Evolutionary conservation across 306 rosid genomes (phyloP).

Genomic region (Vigna trinervia): DNA sequence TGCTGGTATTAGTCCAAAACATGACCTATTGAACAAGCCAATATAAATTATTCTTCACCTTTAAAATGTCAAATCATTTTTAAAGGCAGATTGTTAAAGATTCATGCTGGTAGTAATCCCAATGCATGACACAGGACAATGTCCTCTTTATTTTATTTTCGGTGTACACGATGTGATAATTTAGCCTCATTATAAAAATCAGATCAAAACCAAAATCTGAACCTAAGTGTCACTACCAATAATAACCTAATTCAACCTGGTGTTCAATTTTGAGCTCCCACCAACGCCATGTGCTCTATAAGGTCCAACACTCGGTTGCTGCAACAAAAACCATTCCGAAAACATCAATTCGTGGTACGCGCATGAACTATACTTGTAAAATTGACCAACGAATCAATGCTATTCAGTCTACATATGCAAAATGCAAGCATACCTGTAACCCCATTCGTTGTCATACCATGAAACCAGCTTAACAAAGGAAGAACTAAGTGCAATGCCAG

Average conservation of each 20-base stretch:
- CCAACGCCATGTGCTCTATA: conserved; percentile 92
- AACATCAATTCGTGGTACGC: background rate
- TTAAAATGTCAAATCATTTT: conserved; percentile 1
- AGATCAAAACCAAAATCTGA: conserved; percentile 47
- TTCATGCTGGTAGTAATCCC: conserved; percentile 26
- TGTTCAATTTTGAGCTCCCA: conserved; percentile 62
- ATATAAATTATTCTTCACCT: background rate
- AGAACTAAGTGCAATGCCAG: conserved; percentile 86
- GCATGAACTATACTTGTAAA: background rate
- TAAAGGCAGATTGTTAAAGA: background rate
- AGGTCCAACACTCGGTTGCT: conserved; percentile 98
- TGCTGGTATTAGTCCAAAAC: conserved; percentile 18
- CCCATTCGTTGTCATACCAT: conserved; percentile 99
- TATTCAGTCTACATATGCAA: background rate
- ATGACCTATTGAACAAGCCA: background rate
- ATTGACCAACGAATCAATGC: background rate
- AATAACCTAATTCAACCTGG: conserved; percentile 44
- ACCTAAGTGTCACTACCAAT: conserved; percentile 35
- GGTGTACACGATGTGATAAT: conserved; percentile 41
- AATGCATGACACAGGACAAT: conserved; percentile 17
- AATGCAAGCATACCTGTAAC: conserved; percentile 73
- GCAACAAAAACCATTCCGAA: conserved; percentile 40
- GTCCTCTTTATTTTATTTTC: conserved; percentile 42
- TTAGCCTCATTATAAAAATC: conserved; percentile 38
- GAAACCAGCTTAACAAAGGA: conserved; percentile 84